Conservation (phyloP, 441 rosid genomes). For the Metrosideros polymorpha region DNA sequence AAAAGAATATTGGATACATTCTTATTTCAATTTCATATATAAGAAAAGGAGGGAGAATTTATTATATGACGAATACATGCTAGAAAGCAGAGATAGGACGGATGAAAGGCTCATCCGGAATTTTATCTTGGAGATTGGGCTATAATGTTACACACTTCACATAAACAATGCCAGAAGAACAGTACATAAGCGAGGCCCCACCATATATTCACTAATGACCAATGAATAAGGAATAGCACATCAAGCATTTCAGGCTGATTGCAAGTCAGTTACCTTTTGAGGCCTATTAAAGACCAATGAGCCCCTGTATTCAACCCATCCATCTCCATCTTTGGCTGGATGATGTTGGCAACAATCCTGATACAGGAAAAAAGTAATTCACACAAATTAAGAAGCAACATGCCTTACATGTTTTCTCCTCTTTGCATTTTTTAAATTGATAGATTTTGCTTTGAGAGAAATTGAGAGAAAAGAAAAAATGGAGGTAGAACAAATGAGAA, state of each 20-base stretch:
- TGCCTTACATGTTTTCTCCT: neutral
- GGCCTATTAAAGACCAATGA: constrained; percentile 74
- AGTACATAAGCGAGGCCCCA: neutral
- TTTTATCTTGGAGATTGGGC: neutral
- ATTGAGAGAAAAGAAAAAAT: neutral
- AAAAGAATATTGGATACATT: neutral
- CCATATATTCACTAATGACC: neutral
- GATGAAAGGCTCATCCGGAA: neutral
- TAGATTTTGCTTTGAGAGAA: neutral
- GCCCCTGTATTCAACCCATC: constrained; percentile 97
- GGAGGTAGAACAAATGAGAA: neutral
- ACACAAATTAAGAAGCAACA: neutral
- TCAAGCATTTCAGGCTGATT: neutral
- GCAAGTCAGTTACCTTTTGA: constrained; percentile 44
- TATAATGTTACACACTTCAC: neutral
- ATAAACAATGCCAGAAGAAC: neutral
- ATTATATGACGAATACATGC: neutral
- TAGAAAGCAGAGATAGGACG: neutral
- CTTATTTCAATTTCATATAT: neutral
- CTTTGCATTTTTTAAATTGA: neutral
- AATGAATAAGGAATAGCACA: neutral
- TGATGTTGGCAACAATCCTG: constrained; percentile 97
- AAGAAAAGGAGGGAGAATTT: neutral
- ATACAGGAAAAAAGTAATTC: constrained; percentile 3
- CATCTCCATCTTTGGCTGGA: constrained; percentile 99